Evolutionary conservation across 2,329 filamentous ascomycete genomes (phyloP).

Genomic region (Cercospora sp.): DNA sequence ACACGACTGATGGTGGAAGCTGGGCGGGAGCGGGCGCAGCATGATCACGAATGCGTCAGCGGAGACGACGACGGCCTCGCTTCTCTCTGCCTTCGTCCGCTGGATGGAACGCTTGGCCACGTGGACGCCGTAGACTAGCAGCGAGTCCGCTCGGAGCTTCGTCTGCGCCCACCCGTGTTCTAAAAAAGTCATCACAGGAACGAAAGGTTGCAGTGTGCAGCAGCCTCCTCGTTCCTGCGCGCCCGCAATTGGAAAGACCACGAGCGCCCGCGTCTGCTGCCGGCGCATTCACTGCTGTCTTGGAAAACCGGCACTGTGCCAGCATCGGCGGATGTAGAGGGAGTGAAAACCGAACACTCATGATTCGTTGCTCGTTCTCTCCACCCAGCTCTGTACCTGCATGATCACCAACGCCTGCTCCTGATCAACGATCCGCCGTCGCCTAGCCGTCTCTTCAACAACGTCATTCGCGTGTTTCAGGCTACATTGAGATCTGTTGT

Average conservation of each 20-base stretch:
- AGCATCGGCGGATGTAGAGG: background rate
- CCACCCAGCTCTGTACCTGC: constrained; percentile 3
- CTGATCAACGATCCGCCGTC: constrained; percentile 6
- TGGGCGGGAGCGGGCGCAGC: background rate
- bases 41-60: background rate
- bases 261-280: background rate
- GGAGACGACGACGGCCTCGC: background rate
- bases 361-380: background rate
- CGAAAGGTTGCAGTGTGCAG: background rate
- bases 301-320: background rate
- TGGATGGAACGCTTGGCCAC: background rate
- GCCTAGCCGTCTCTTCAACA: background rate
- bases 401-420: background rate
- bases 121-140: background rate
- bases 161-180: background rate
- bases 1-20: background rate
- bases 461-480: constrained; percentile 16
- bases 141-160: background rate
- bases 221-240: background rate
- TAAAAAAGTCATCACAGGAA: background rate
- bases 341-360: background rate
- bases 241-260: background rate
- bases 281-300: background rate
- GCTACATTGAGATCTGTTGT: constrained; percentile 6
- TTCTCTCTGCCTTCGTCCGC: background rate